Percentiles rank a stretch among this genome's conserved stretches.
Evolutionary conservation across 2,329 filamentous ascomycete species (phyloP).

Genomic region (Coleophoma eucalyptorum): DNA sequence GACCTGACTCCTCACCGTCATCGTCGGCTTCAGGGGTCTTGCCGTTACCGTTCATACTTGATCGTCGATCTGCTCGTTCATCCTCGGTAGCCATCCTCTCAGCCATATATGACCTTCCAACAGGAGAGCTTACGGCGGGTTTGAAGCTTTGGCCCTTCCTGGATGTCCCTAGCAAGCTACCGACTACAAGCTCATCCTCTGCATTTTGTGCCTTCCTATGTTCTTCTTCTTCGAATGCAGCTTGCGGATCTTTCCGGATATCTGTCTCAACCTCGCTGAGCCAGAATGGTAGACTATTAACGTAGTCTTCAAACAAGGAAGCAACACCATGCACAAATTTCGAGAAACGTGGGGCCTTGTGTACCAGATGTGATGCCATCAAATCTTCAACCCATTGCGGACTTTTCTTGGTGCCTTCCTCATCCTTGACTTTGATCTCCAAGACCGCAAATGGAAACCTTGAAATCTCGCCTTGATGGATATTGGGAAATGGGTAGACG

Average conservation of each 20-base stretch:
- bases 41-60: conserved; percentile 20
- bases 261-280: conserved; percentile 86
- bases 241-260: conserved; percentile 88
- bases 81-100: conserved; percentile 49
- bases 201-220: conserved; percentile 75
- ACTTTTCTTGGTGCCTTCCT: conserved; percentile 57
- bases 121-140: conserved; percentile 60
- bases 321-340: conserved; percentile 96
- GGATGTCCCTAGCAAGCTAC: conserved; percentile 70
- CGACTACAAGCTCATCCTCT: conserved; percentile 85
- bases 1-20: conserved; percentile 29
- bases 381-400: conserved; percentile 88
- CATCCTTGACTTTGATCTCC: conserved; percentile 82
- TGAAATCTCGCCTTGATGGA: conserved; percentile 87
- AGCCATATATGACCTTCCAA: conserved; percentile 61
- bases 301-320: conserved; percentile 88
- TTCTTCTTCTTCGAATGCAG: conserved; percentile 88
- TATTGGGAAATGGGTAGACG: conserved; percentile 80
- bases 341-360: conserved; percentile 85
- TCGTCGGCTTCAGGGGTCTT: conserved; percentile 27
- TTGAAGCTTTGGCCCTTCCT: conserved; percentile 44
- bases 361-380: conserved; percentile 88
- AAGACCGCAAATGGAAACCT: conserved; percentile 88
- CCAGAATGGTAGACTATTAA: conserved; percentile 97
- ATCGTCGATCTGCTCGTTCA: conserved; percentile 18